Evolutionary conservation across 2,329 filamentous ascomycete genomes (phyloP), one percentile per base, ranked within the genome.

Genomic region (Talaromyces amestolkiae): DNA sequence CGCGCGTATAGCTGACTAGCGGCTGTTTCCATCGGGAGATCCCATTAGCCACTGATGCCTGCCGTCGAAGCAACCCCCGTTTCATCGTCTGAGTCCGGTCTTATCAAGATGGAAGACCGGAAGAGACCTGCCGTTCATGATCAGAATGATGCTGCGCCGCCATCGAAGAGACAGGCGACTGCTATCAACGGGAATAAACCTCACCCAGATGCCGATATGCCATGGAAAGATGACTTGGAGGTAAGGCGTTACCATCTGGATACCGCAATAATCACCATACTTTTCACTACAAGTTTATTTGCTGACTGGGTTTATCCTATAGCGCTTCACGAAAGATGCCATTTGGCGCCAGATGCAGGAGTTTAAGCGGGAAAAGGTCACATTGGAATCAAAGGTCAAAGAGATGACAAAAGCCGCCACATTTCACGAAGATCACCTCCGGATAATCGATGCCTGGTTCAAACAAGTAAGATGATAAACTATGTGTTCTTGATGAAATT

Each of bases 31-130:
- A 37, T 37, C 60, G 43, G 37, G 19, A 59, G 63, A 60, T 74
- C 75, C 78, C 74, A 79, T 78, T 80, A 80, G 81, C 82, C 85
- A 89, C 91, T 92, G 86, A 96, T 96, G 92, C 89, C 89, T 89
- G 87, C 91, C 86, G 88, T 91, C 83, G 90, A 91, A 82, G 86
- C 87, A 72, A 85, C 85, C 78, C 86, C 88, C 81, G 85, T 89
- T 80, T 85, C 89, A 85, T 87, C 88, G 86, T 87, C 91, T 84
- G 90, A 92, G 83, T 80, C 85, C 79, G 89, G 89, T 86, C 85
- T 91, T 82, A 84, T 88, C 72, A 97, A 95, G 87, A 99, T 98
- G 94, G 95, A 99, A 86, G 95, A 98, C 85, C 92, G 95, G 87
- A 99, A 99, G 87, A 89, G 95, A 87, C 91, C 93, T 76, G 91